Evolutionary conservation across 2,329 filamentous ascomycete species (phyloP).

Genomic region (Alternaria angustiovoidea): DNA sequence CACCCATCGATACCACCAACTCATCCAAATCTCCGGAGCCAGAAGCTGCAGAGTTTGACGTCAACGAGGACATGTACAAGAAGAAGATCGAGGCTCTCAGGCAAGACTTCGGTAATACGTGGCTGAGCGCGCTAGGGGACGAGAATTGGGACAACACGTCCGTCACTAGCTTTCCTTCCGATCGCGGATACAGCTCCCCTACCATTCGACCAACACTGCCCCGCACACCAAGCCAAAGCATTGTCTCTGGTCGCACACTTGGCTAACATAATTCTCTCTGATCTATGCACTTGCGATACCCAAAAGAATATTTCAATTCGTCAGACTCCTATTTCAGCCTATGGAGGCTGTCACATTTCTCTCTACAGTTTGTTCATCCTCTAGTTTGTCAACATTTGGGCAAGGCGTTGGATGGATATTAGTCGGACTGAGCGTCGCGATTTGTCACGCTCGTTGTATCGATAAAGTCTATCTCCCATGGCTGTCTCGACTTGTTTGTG

Average conservation of each 20-base stretch:
- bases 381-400: conserved; percentile 23
- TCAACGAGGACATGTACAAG: conserved; percentile 79
- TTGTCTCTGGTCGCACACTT: conserved; percentile 50
- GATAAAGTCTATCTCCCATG: conserved; percentile 21
- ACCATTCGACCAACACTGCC: conserved; percentile 42
- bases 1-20: conserved; percentile 43
- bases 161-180: conserved; percentile 42
- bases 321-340: conserved; percentile 10
- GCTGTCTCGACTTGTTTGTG: conserved; percentile 28
- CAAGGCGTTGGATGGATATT: conserved; percentile 45
- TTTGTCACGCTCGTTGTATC: conserved; percentile 44
- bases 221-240: conserved; percentile 50
- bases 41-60: conserved; percentile 64
- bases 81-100: conserved; percentile 88
- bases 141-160: conserved; percentile 64
- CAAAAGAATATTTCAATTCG: conserved; percentile 38
- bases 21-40: conserved; percentile 25
- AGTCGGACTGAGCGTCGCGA: conserved; percentile 30
- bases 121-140: conserved; percentile 85
- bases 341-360: conserved; percentile 9
- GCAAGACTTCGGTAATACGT: conserved; percentile 84
- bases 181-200: conserved; percentile 43
- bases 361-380: conserved; percentile 14
- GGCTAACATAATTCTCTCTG: conserved; percentile 35
- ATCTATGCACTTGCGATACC: conserved; percentile 48